phyloP scores from a whole-genome alignment of 331 rosid species.

The Acacia concinna region DNA sequence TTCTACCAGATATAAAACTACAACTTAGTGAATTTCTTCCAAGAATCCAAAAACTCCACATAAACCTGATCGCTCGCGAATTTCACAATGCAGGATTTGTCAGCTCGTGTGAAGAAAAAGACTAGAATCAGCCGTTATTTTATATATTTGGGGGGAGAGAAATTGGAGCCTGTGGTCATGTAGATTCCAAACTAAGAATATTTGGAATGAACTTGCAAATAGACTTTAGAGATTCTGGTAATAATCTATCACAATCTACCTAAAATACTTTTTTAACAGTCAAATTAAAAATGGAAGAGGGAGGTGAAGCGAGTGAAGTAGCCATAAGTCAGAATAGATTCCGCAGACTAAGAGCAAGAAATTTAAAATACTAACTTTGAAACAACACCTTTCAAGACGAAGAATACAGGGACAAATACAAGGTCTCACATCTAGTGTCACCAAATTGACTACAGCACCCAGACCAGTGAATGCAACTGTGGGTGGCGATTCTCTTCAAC shows the following conservation, averaged over 20 bases:
- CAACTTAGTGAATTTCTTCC: not conserved
- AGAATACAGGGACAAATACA: slow-evolving; percentile 35
- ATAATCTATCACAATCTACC: slow-evolving; percentile 28
- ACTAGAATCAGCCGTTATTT: not conserved
- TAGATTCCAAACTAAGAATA: not conserved
- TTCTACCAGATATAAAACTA: not conserved
- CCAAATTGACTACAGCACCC: slow-evolving; percentile 34
- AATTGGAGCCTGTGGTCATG: not conserved
- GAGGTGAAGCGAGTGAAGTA: slow-evolving; percentile 6
- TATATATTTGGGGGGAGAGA: not conserved
- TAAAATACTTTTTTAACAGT: not conserved
- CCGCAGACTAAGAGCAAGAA: slow-evolving; percentile 27
- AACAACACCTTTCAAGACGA: slow-evolving; percentile 32
- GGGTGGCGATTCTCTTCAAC: slow-evolving; percentile 39
- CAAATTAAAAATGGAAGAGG: slow-evolving; percentile 22
- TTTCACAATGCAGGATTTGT: not conserved
- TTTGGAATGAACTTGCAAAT: not conserved
- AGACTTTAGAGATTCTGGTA: not conserved
- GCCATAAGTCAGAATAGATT: slow-evolving; percentile 1
- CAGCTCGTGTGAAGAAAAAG: not conserved
- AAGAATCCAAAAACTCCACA: too few relatives aligned
- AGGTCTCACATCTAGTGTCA: slow-evolving; percentile 29
- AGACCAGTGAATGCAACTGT: slow-evolving; percentile 16
- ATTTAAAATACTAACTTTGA: slow-evolving; percentile 27
- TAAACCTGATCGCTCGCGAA: not conserved